These are phyloP conservation scores for Phragmites australis DNA, from an alignment of 176 grass and related monocot genomes.

Conservation along the genomic window DNA sequence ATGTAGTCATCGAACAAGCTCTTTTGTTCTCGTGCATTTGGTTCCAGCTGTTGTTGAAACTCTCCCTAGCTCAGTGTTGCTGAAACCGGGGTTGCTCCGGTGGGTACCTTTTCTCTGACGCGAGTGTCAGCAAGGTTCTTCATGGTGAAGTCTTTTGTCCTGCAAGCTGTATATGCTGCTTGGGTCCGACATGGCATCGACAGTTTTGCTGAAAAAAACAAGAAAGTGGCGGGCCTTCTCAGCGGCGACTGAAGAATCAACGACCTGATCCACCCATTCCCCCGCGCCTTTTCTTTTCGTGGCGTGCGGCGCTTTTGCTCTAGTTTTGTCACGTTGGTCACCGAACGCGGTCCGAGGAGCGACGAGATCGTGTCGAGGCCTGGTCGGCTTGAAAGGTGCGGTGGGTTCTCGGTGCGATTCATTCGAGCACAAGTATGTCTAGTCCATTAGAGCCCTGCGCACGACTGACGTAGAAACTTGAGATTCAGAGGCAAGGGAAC, in stretches of 20 bases:
- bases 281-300: background rate
- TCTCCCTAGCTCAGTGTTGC: too few relatives aligned
- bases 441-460: too few relatives aligned
- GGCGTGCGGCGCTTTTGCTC: conserved; percentile 25
- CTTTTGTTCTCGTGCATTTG: background rate
- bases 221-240: background rate
- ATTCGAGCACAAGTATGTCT: too few relatives aligned
- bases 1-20: background rate
- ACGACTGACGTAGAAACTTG: too few relatives aligned
- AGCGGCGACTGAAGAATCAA: too few relatives aligned
- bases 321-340: background rate
- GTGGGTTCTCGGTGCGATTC: background rate
- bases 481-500: too few relatives aligned
- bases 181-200: background rate
- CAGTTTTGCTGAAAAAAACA: background rate
- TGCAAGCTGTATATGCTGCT: background rate
- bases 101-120: too few relatives aligned
- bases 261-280: too few relatives aligned
- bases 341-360: too few relatives aligned
- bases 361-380: background rate
- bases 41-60: background rate
- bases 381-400: background rate
- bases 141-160: background rate
- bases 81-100: too few relatives aligned
- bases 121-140: background rate